Conservation (phyloP, 2,329 filamentous ascomycete species). For the Penicillium glabrum region DNA sequence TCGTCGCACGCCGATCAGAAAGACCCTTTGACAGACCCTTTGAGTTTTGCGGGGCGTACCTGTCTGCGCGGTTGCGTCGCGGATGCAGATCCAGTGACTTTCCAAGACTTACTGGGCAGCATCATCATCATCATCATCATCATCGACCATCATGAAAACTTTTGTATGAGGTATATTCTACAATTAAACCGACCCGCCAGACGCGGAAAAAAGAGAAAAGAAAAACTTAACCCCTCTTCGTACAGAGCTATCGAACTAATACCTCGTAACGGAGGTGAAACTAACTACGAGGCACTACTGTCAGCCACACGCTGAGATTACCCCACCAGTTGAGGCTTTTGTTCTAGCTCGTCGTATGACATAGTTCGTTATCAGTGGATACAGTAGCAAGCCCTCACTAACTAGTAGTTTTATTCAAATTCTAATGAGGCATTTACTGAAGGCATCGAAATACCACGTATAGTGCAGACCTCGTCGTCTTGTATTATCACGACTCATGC, state of each 20-base stretch:
- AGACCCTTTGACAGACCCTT: not conserved
- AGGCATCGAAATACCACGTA: conserved; percentile 8
- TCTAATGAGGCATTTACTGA: conserved; percentile 20
- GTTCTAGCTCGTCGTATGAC: conserved; percentile 5
- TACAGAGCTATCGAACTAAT: not conserved
- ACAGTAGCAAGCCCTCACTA: conserved; percentile 4
- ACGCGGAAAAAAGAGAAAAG: not conserved
- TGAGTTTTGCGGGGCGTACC: not conserved
- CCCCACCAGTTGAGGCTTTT: conserved; percentile 13
- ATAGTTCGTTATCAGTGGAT: conserved; percentile 10
- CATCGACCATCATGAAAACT: not conserved
- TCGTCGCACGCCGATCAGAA: not conserved
- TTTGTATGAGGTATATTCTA: not conserved
- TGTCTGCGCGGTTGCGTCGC: not conserved
- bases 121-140: not conserved
- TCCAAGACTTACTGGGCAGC: not conserved
- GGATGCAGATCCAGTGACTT: not conserved
- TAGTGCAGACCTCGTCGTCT: not conserved
- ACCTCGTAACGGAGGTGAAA: not conserved
- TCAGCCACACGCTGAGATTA: not conserved
- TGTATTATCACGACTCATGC: no score
- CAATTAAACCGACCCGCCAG: not conserved
- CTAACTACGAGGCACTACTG: conserved; percentile 2
- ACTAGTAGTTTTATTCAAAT: conserved; percentile 8
- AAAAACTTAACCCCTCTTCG: not conserved